Percentiles rank a stretch among this genome's conserved stretches.
Evolutionary conservation across 176 grass and related monocot species (phyloP).

Genomic region (Phoenix dactylifera): DNA sequence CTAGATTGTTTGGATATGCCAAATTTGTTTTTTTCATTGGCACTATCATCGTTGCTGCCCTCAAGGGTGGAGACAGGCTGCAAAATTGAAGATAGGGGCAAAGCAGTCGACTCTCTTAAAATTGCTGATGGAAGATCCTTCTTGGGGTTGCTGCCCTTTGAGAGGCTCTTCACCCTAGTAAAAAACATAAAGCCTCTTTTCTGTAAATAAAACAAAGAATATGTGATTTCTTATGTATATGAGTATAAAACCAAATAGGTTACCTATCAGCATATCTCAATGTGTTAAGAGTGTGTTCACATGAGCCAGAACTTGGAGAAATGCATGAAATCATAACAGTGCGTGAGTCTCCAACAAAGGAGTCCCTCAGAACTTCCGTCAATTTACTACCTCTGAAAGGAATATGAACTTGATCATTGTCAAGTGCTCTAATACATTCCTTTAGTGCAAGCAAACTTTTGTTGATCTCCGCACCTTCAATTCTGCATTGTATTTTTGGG

Average conservation of each 20-base stretch:
- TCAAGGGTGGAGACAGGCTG: constrained; percentile 35
- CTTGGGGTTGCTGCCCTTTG: constrained; percentile 72
- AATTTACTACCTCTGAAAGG: constrained; percentile 97
- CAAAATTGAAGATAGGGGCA: constrained; percentile 34
- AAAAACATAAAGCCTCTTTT: constrained; percentile 13
- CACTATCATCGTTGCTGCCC: constrained; percentile 33
- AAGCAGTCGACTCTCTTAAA: constrained; percentile 60
- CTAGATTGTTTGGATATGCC: constrained; percentile 57
- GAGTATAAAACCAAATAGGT: constrained; percentile 10
- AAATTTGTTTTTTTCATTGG: constrained; percentile 43
- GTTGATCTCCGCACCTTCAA: constrained; percentile 99
- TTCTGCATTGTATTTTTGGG: constrained; percentile 44
- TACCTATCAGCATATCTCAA: constrained; percentile 98
- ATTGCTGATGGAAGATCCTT: constrained; percentile 46
- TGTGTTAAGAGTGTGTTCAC: constrained; percentile 97
- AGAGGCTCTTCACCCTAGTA: constrained; percentile 81
- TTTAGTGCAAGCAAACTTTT: constrained; percentile 99
- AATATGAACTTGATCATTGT: constrained; percentile 97
- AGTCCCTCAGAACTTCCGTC: constrained; percentile 94
- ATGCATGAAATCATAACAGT: constrained; percentile 99
- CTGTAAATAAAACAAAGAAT: no score
- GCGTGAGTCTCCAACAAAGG: constrained; percentile 83
- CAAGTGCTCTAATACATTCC: constrained; percentile 95
- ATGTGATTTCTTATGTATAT: no score
- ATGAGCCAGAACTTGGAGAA: constrained; percentile 96